Conservation (phyloP, 116 monocot genomes). For the Iris pallida region DNA sequence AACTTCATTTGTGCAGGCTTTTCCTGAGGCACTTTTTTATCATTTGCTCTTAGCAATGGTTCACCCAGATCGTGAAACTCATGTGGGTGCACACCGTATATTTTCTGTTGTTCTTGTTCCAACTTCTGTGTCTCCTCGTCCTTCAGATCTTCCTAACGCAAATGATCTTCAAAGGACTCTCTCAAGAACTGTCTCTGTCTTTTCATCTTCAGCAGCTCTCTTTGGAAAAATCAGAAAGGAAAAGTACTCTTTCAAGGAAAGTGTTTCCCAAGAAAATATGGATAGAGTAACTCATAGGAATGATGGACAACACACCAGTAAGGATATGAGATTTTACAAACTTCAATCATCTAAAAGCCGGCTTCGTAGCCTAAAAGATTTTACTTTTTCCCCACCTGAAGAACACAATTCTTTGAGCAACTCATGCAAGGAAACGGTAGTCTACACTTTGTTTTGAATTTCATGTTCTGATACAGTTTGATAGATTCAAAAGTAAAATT, state of each 20-base stretch:
- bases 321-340: conserved; percentile 25
- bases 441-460: not conserved
- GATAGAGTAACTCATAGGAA: conserved; percentile 11
- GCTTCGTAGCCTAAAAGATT: conserved; percentile 31
- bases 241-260: conserved; percentile 35
- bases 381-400: conserved; percentile 14
- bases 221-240: conserved; percentile 75
- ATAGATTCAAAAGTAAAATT: not conserved
- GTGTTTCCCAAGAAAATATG: conserved; percentile 15
- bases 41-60: conserved; percentile 81
- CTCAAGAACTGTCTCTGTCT: conserved; percentile 80
- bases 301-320: conserved; percentile 26
- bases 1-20: conserved; percentile 44
- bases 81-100: conserved; percentile 69
- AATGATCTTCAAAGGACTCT: conserved; percentile 69
- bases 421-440: conserved; percentile 38
- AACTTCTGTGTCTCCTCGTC: conserved; percentile 57
- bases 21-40: conserved; percentile 86
- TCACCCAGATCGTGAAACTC: conserved; percentile 75
- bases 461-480: not conserved
- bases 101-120: conserved; percentile 91
- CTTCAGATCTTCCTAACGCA: conserved; percentile 19
- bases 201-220: conserved; percentile 93
- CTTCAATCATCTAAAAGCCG: conserved; percentile 42
- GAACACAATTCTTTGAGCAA: conserved; percentile 26